Conservation (phyloP, 768 basidiomycete species). For the Amanita pallidorosea region DNA sequence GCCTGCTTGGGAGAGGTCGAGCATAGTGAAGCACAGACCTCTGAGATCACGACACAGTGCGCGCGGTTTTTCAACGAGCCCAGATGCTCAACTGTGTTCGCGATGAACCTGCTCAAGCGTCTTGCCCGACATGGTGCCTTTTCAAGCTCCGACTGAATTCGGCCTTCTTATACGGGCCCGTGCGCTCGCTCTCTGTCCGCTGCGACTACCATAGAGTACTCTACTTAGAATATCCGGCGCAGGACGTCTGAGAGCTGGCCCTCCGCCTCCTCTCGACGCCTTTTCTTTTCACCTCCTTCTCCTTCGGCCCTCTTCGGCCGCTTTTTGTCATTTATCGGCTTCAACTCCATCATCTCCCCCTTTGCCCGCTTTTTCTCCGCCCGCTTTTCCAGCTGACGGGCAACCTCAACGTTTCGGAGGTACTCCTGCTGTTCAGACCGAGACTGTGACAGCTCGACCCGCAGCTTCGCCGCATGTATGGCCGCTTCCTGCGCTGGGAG, state of each 20-base stretch:
- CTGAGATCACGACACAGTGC: slow-evolving; percentile 52
- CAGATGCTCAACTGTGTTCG: slow-evolving; percentile 46
- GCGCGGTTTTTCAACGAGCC: slow-evolving; percentile 33
- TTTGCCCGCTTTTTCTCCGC: slow-evolving; percentile 51
- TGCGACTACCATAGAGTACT: background rate
- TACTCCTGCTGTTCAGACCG: slow-evolving; percentile 86
- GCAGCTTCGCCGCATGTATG: slow-evolving; percentile 78
- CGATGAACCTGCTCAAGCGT: slow-evolving; percentile 36
- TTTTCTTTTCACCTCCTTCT: slow-evolving; percentile 13
- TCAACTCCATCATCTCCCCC: slow-evolving; percentile 39
- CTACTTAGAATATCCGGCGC: slow-evolving; percentile 37
- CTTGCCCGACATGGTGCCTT: slow-evolving; percentile 11
- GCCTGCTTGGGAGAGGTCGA: slow-evolving; percentile 68
- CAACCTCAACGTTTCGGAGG: slow-evolving; percentile 88
- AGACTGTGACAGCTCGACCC: slow-evolving; percentile 84
- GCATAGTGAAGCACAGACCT: slow-evolving; percentile 94
- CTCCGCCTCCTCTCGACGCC: slow-evolving; percentile 8
- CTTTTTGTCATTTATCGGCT: slow-evolving; percentile 23
- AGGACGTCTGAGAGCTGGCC: slow-evolving; percentile 31
- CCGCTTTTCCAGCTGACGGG: slow-evolving; percentile 77
- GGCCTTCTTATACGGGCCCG: slow-evolving; percentile 17
- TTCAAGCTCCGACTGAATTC: slow-evolving; percentile 34
- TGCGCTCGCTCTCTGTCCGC: slow-evolving; percentile 13
- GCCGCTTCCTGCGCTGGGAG: slow-evolving; percentile 83
- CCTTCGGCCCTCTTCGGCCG: slow-evolving; percentile 12